Evolutionary conservation across 1,139 yeast species (phyloP).

Genomic region (Suhomyces bokatorum): DNA sequence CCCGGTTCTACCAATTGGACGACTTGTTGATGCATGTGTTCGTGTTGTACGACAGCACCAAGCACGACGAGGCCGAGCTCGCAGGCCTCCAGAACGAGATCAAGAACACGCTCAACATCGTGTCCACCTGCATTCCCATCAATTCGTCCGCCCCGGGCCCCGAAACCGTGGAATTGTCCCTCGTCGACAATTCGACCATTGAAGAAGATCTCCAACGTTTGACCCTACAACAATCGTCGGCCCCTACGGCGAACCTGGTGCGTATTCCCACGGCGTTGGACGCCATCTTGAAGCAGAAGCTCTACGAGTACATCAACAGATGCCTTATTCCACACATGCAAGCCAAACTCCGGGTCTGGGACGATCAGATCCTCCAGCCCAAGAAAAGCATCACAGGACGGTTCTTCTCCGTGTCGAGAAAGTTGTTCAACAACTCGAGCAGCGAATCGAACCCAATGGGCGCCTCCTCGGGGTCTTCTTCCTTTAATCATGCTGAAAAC

Average conservation of each 20-base stretch:
- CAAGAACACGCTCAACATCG: conserved; percentile 27
- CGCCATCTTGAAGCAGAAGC: conserved; percentile 39
- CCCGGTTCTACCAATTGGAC: conserved; percentile 58
- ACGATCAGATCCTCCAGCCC: conserved; percentile 68
- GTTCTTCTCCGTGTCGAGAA: conserved; percentile 66
- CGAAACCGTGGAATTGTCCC: conserved; percentile 20
- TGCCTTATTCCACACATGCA: conserved; percentile 79
- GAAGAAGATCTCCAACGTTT: conserved; percentile 54
- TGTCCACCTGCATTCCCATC: conserved; percentile 34
- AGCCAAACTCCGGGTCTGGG: conserved; percentile 70
- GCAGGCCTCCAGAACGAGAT: conserved; percentile 33
- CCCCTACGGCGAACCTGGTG: conserved; percentile 16
- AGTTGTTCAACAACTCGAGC: conserved; percentile 45
- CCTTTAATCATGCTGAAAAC: conserved; percentile 47
- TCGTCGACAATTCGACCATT: conserved; percentile 47
- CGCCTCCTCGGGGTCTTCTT: conserved; percentile 15
- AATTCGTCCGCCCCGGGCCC: conserved; percentile 10
- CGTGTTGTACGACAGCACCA: conserved; percentile 35
- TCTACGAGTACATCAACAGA: conserved; percentile 57
- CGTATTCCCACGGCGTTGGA: conserved; percentile 40
- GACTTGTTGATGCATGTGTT: conserved; percentile 54
- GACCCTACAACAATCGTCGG: conserved; percentile 25
- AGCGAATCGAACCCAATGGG: conserved; percentile 6
- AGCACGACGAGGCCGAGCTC: conserved; percentile 18
- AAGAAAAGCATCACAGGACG: conserved; percentile 73